Conservation (phyloP, 164 flowering plant genomes). For the Aristolochia fimbriata region DNA sequence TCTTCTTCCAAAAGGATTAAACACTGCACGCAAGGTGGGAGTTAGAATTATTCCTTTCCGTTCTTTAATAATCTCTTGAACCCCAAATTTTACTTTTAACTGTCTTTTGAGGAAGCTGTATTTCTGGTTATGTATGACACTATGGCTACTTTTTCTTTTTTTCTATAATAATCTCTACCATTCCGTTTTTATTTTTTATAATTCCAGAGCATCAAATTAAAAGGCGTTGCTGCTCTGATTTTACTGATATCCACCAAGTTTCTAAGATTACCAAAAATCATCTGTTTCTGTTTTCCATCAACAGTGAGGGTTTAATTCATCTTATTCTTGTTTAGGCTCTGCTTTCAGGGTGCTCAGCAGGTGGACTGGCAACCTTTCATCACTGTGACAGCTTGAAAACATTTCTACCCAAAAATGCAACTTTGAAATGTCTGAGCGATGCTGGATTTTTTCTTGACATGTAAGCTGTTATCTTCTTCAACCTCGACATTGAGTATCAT, state of each 20-base stretch:
- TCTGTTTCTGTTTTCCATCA: too few relatives aligned
- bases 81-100: too few relatives aligned
- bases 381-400: constrained; percentile 72
- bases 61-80: too few relatives aligned
- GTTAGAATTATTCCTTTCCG: too few relatives aligned
- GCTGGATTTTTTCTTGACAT: constrained; percentile 87
- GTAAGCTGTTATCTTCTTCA: constrained; percentile 26
- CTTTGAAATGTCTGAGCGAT: constrained; percentile 88
- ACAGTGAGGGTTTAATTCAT: not conserved
- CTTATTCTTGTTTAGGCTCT: constrained; percentile 46
- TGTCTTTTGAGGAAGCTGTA: not conserved
- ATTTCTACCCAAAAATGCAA: constrained; percentile 46
- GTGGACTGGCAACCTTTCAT: constrained; percentile 72
- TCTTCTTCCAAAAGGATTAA: constrained; percentile 76
- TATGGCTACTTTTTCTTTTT: too few relatives aligned
- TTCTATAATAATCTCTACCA: too few relatives aligned
- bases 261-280: too few relatives aligned
- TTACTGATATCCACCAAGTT: too few relatives aligned
- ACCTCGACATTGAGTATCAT: too few relatives aligned
- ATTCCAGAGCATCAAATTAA: too few relatives aligned
- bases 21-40: constrained; percentile 53
- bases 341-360: constrained; percentile 99
- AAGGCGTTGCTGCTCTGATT: too few relatives aligned
- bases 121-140: not conserved
- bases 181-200: too few relatives aligned